Base-by-base conservation (phyloP, 108 stramenopile genomes). In the Seminavis robusta region DNA sequence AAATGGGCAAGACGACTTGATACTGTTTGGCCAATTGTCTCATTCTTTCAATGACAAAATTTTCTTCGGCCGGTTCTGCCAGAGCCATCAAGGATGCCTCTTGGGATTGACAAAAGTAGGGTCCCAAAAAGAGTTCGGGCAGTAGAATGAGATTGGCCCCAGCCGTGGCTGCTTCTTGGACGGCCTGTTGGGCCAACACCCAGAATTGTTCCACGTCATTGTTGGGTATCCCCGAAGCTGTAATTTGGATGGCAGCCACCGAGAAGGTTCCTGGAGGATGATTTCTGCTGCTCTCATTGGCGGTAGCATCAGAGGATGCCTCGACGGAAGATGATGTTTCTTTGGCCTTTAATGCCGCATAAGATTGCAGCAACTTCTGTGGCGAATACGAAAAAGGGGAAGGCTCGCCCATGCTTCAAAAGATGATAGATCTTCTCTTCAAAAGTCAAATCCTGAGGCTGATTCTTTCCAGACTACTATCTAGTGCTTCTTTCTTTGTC, bases 51-150 rank as follows among this genome's bases (percentile, higher is more conserved):
- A 76, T 37, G 20, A 76, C 51, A 26, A 80, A 71, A 16, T 52
- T 39, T 3, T 8, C 36, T 3, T 49, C 45, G 33, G 40, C 37
- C 3, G 47, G 47, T 17, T 61, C 56, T 17, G 79, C 79, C 49
- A 76, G 49, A 27, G 26, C 44, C 32, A 69, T 38, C 37, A 72
- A 34, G 16, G 16, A 44, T 10, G 67, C 70, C 29, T 76, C 71
- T 52, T 80, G 79, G 11, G 63, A 52, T 58, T 80, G 79, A 61
- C 79, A 80, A 76, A 80, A 80, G 45, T 80, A 80, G 0, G 74
- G 74, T 20, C 67, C 74, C 25, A 61, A 29, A 43, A 74, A 80
- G 16, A 80, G 57, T 68, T 80, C 79, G 9, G 67, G 79, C 17
- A 76, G 33, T 25, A 80, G 55, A 24, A 80, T 57, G 19, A 80